Conservation (phyloP, 139 green algal genomes). For the Chlamydomonas schloesseri region DNA sequence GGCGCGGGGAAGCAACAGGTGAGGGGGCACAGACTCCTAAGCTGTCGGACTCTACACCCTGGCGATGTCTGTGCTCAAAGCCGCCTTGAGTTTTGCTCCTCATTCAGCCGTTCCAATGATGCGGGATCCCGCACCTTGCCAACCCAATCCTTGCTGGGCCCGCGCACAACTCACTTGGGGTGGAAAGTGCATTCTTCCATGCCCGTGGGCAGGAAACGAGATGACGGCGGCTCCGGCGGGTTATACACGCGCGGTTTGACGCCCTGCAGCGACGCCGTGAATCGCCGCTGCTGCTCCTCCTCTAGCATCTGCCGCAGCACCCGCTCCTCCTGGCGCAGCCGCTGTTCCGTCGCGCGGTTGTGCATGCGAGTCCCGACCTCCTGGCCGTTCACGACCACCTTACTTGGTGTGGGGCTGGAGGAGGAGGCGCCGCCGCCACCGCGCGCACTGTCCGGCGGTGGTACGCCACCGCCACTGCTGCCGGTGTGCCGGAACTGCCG, state of each 20-base stretch:
- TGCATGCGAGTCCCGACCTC: slow-evolving; percentile 8
- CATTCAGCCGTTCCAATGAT: too few relatives aligned
- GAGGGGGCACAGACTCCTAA: too few relatives aligned
- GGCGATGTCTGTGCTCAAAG: too few relatives aligned
- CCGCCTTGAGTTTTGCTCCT: too few relatives aligned
- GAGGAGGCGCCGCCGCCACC: background rate
- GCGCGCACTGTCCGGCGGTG: background rate
- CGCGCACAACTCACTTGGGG: slow-evolving; percentile 28
- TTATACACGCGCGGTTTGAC: slow-evolving; percentile 22
- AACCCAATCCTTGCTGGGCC: too few relatives aligned
- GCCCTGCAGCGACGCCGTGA: slow-evolving; percentile 6
- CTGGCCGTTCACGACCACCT: background rate
- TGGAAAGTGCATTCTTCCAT: slow-evolving; percentile 57
- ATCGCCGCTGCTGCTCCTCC: slow-evolving; percentile 24
- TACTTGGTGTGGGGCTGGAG: background rate
- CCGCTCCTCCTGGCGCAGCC: slow-evolving; percentile 1
- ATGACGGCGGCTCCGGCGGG: background rate
- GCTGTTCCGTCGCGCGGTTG: background rate
- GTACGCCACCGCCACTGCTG: too few relatives aligned
- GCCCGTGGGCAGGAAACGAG: slow-evolving; percentile 34
- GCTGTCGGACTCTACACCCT: too few relatives aligned
- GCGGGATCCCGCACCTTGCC: too few relatives aligned
- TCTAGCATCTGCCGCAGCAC: background rate
- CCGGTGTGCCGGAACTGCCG: too few relatives aligned
- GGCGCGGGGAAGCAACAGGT: background rate